These are phyloP conservation scores for Aristolochia contorta DNA, from an alignment of 164 flowering plant species.

Conservation along the genomic window DNA sequence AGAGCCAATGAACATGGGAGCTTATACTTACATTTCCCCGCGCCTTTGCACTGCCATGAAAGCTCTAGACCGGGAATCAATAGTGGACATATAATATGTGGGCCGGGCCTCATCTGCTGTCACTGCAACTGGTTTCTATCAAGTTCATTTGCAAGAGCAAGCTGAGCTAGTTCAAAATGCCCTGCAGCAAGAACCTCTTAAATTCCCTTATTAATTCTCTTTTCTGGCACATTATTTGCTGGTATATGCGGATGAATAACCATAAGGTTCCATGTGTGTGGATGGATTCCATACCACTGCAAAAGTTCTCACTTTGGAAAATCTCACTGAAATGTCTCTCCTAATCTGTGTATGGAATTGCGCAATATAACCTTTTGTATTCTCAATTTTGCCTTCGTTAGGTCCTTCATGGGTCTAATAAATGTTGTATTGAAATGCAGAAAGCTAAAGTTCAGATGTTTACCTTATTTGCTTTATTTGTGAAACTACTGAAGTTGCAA, in stretches of 20 bases:
- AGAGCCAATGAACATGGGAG: slow-evolving; percentile 99
- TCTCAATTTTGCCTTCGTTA: too few species aligned
- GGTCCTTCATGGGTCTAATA: too few species aligned
- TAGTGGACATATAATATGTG: slow-evolving; percentile 65
- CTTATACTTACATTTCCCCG: slow-evolving; percentile 63
- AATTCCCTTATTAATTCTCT: slow-evolving; percentile 15
- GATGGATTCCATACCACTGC: not conserved
- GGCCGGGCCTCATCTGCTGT: slow-evolving; percentile 51
- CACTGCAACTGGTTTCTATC: slow-evolving; percentile 74
- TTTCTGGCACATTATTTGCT: not conserved
- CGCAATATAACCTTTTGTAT: too few species aligned
- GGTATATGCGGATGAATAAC: slow-evolving; percentile 2
- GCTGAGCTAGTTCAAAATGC: slow-evolving; percentile 69
- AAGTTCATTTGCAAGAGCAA: slow-evolving; percentile 64
- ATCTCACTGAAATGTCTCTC: not conserved
- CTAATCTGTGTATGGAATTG: not conserved
- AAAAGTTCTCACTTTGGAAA: not conserved
- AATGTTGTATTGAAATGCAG: too few species aligned
- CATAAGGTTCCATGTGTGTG: not conserved
- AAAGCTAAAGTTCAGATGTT: too few species aligned
- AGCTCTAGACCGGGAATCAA: slow-evolving; percentile 47
- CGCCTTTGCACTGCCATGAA: slow-evolving; percentile 81
- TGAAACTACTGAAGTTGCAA: too few species aligned
- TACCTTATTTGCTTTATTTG: too few species aligned
- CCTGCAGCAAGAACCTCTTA: slow-evolving; percentile 57